These are phyloP conservation scores for Microcyclosporella mali DNA, from an alignment of 2,329 filamentous ascomycete genomes.

Conservation along the genomic window DNA sequence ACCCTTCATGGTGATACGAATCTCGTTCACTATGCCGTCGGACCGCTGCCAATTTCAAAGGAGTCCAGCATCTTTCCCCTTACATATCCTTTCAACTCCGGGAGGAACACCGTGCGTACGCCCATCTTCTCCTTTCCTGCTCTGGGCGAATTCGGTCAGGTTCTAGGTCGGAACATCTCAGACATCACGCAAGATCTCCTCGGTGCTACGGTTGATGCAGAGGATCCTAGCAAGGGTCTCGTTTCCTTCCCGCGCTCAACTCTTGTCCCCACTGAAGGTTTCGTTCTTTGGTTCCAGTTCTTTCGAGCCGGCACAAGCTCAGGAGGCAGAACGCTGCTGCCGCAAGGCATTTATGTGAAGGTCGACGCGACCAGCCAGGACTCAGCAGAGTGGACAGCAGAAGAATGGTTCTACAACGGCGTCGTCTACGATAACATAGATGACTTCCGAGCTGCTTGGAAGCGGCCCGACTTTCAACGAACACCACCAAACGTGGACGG, in stretches of 20 bases:
- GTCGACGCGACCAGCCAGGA: conserved; percentile 47
- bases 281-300: conserved; percentile 46
- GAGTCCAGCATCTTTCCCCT: conserved; percentile 36
- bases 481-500: conserved; percentile 46
- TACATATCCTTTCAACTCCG: conserved; percentile 39
- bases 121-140: conserved; percentile 24
- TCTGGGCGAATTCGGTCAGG: conserved; percentile 18
- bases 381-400: conserved; percentile 43
- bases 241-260: conserved; percentile 36
- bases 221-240: conserved; percentile 31
- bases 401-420: conserved; percentile 51
- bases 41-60: conserved; percentile 44
- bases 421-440: conserved; percentile 47
- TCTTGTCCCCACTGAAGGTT: conserved; percentile 38
- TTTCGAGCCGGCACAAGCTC: conserved; percentile 37
- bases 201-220: conserved; percentile 37
- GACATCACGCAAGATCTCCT: conserved; percentile 44
- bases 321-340: conserved; percentile 41
- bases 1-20: conserved; percentile 35
- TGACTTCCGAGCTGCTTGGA: conserved; percentile 43
- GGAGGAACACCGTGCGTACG: conserved; percentile 31
- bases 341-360: conserved; percentile 41
- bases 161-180: conserved; percentile 31
- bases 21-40: conserved; percentile 43
- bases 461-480: conserved; percentile 41